Conservation (phyloP, 768 basidiomycete species). For the Leccinum barrowsii region DNA sequence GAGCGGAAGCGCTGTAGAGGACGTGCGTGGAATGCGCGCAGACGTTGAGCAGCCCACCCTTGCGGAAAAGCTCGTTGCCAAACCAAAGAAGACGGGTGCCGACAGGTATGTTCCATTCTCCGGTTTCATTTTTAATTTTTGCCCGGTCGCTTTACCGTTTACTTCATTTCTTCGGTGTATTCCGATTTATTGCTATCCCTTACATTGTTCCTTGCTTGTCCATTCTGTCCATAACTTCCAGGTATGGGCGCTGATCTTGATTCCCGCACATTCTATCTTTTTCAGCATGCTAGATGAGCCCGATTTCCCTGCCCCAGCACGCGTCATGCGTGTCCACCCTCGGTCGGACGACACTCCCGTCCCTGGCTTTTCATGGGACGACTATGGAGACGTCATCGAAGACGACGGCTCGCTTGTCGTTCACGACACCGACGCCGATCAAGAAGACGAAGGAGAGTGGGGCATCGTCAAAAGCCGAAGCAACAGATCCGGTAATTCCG, state of each 20-base stretch:
- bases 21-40: constrained; percentile 29
- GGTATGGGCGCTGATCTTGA: constrained; percentile 5
- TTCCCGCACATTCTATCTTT: not conserved
- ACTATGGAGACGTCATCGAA: constrained; percentile 65
- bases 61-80: constrained; percentile 63
- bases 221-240: not conserved
- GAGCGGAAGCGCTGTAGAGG: constrained; percentile 25
- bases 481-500: constrained; percentile 37
- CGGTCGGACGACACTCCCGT: constrained; percentile 55
- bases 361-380: constrained; percentile 68
- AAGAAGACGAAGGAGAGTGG: constrained; percentile 76
- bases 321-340: constrained; percentile 67
- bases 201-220: not conserved
- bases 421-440: constrained; percentile 63
- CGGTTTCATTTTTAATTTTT: not conserved
- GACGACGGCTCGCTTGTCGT: constrained; percentile 32
- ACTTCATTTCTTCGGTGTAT: not conserved
- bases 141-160: not conserved
- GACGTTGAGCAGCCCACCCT: constrained; percentile 40
- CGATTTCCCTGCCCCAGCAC: constrained; percentile 51
- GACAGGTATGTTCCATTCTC: constrained; percentile 54
- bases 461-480: constrained; percentile 63
- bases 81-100: constrained; percentile 59
- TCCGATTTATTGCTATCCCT: not conserved
- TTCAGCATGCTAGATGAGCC: constrained; percentile 62